Evolutionary conservation across 805 yeast genomes (phyloP).

Genomic region (Metschnikowia peoriensis): DNA sequence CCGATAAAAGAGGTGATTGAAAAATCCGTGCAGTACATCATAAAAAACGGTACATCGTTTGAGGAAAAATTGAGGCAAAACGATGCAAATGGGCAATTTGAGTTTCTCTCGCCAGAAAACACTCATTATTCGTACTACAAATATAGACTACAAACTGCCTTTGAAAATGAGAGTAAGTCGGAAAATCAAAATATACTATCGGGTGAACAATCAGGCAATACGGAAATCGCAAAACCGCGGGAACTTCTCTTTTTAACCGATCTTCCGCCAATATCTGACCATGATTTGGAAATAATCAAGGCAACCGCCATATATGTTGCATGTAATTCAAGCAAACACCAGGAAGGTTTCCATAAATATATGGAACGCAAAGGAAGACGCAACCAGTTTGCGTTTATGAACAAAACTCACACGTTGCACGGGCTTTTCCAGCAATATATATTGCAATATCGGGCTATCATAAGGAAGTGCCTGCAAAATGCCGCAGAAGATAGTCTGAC

Average conservation of each 20-base stretch:
- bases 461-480: conserved; percentile 16
- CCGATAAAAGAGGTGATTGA: conserved; percentile 53
- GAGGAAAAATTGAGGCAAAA: conserved; percentile 56
- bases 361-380: conserved; percentile 35
- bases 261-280: conserved; percentile 46
- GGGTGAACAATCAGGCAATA: neutral
- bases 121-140: conserved; percentile 58
- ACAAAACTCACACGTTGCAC: conserved; percentile 59
- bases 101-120: conserved; percentile 57
- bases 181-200: neutral
- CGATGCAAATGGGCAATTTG: conserved; percentile 51
- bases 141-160: conserved; percentile 33
- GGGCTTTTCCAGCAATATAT: conserved; percentile 47
- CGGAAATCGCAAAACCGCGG: conserved; percentile 15
- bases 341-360: conserved; percentile 33
- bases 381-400: conserved; percentile 67
- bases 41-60: conserved; percentile 64
- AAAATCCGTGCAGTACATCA: conserved; percentile 70
- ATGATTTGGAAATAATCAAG: conserved; percentile 69
- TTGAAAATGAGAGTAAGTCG: neutral
- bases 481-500: conserved; percentile 9
- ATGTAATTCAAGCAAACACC: conserved; percentile 50
- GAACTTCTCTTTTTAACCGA: conserved; percentile 26
- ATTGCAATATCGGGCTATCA: conserved; percentile 49
- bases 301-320: conserved; percentile 70